phyloP scores from a whole-genome alignment of 192 early-diverging fungal genomes.

The Funneliformis geosporum region DNA sequence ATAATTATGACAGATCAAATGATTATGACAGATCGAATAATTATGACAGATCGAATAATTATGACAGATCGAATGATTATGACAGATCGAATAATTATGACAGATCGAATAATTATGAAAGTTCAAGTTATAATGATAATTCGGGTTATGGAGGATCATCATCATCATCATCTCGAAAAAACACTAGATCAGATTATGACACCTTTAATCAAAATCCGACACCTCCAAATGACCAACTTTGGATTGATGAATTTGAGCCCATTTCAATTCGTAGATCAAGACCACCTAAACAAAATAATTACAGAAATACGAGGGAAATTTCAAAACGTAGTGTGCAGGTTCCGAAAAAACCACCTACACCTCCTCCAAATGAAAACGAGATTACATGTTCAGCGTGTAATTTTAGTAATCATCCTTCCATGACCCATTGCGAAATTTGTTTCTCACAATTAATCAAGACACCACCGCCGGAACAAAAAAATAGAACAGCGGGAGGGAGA shows the following conservation, averaged over 20 bases:
- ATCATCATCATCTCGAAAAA: not conserved
- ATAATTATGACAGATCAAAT: not conserved
- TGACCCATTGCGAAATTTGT: constrained; percentile 16
- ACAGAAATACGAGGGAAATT: not conserved
- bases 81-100: too few species aligned
- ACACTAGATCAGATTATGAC: not conserved
- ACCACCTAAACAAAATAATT: not conserved
- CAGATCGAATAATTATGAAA: not conserved
- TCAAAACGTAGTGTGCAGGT: not conserved
- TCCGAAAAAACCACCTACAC: not conserved
- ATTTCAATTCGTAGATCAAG: not conserved
- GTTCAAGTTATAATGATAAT: too few species aligned
- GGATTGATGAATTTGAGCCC: not conserved
- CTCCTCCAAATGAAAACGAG: not conserved
- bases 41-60: not conserved
- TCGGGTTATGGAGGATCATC: not conserved
- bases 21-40: not conserved
- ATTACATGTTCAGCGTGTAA: not conserved
- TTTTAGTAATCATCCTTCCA: not conserved
- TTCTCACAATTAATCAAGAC: not conserved
- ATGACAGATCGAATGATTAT: not conserved
- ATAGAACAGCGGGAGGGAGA: not conserved
- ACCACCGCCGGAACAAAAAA: not conserved
- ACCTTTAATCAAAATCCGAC: not conserved
- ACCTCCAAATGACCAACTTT: not conserved